Percentiles rank a stretch among this genome's conserved stretches.
Evolutionary conservation across 495 filamentous ascomycete genomes (phyloP).

Genomic region (Aspergillus bertholletiae): DNA sequence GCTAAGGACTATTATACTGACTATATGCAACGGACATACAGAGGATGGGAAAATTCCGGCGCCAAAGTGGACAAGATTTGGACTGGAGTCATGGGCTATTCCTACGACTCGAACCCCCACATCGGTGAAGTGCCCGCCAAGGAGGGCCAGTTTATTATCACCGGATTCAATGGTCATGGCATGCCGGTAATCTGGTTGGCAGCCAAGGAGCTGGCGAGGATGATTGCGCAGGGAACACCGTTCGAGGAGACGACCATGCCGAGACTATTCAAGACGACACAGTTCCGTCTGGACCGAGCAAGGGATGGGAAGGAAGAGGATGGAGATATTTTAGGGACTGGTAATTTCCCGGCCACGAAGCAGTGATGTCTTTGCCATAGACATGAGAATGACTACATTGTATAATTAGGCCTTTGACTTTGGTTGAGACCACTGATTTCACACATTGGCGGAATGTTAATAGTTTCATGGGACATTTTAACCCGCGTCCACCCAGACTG

Average conservation of each 20-base stretch:
- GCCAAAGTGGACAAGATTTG: constrained; percentile 42
- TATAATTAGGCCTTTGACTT: background rate
- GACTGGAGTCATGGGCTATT: constrained; percentile 48
- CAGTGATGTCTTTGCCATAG: background rate
- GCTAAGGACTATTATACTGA: constrained; percentile 55
- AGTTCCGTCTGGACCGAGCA: background rate
- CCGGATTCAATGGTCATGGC: constrained; percentile 54
- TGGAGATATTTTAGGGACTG: background rate
- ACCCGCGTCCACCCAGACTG: too few species aligned
- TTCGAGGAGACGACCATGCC: constrained; percentile 39
- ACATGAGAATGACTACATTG: too few species aligned
- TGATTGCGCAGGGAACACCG: constrained; percentile 29
- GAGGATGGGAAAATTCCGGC: constrained; percentile 41
- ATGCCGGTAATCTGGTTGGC: constrained; percentile 48
- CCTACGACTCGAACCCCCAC: constrained; percentile 44
- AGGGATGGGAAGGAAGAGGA: background rate
- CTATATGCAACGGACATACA: constrained; percentile 45
- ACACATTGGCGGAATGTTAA: too few species aligned
- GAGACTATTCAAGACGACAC: constrained; percentile 31
- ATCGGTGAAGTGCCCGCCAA: constrained; percentile 43
- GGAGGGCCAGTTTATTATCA: constrained; percentile 41
- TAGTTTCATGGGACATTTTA: too few species aligned
- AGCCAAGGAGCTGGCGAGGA: constrained; percentile 41
- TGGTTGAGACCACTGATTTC: too few species aligned
- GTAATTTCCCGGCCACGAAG: background rate